Base-by-base conservation (phyloP, 2,329 filamentous ascomycete species). In the Hypoxylon sp. region DNA sequence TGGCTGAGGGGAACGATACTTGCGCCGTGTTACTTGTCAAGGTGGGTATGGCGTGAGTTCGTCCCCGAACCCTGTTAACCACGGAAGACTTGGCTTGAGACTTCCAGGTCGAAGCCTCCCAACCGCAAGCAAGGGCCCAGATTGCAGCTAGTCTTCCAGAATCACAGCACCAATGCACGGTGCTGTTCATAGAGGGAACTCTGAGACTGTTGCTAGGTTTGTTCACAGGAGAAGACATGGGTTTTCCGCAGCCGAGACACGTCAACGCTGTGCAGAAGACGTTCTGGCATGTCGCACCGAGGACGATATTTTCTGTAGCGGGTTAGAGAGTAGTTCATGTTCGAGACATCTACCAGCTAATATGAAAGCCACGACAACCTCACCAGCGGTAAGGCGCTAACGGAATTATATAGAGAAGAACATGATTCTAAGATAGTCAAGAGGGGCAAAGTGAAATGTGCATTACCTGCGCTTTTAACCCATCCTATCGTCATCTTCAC, bases 91-190 rank as follows among this genome's bases (percentile, higher is more conserved):
- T 30, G 13, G 44, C 8, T 61, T 56, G 37, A 40, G 60, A 50
- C 13, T 60, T 67, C n/a, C 56, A 46, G 14, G 7, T 48, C n/a
- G 57, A 42, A 2, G 20, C 27, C 11, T 61, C 37, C 66, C 64
- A 69, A 37, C 66, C 69, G 17, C 66, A 69, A 33, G 69, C 64
- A 4, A 71, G 53, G 11, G 63, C 66, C 69, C 69, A 71, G 25
- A 65, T 67, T 25, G 69, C 69, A 6, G 58, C 64, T 3, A 67
- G 22, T n/a, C 61, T 60, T 6, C 63, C 69, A 3, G 30, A 25
- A 10, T 69, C 61, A 31, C 69, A 71, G 49, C 69, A 71, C 66
- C 69, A 71, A 20, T 55, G 5, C 2, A 65, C 49, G 1, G 22
- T 20, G 6, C 40, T 6, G 10, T 31, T 46, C 13, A 22, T 30